Percentiles rank a stretch among this genome's conserved stretches.
These are phyloP conservation scores for Vanrija pseudolonga DNA, from an alignment of 1,284 basidiomycete genomes.

Conservation along the genomic window DNA sequence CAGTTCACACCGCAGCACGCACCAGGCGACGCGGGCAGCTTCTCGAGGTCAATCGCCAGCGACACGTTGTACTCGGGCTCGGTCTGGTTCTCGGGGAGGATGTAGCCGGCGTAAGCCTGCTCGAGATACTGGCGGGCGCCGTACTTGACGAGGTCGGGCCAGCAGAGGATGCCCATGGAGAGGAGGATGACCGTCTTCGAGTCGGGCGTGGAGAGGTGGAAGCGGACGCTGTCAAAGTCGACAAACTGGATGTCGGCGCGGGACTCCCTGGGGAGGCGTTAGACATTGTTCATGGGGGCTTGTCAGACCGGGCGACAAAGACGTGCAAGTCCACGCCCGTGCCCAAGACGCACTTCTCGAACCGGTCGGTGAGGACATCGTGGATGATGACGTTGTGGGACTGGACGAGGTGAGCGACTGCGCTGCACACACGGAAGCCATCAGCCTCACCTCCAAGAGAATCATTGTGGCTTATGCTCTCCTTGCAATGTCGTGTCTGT, in stretches of 20 bases:
- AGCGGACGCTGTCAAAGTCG: constrained; percentile 95
- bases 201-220: constrained; percentile 83
- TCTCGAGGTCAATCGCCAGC: constrained; percentile 80
- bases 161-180: constrained; percentile 97
- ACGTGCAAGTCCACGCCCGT: background rate
- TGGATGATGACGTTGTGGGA: constrained; percentile 89
- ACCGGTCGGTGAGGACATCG: constrained; percentile 84
- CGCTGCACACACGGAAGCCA: background rate
- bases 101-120: constrained; percentile 76
- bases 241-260: constrained; percentile 93
- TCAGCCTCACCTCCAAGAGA: constrained; percentile 60
- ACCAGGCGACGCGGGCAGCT: constrained; percentile 75
- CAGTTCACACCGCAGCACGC: constrained; percentile 42
- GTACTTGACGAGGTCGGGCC: constrained; percentile 85
- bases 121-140: constrained; percentile 78
- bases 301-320: background rate
- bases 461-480: constrained; percentile 55
- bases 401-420: constrained; percentile 49
- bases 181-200: constrained; percentile 73
- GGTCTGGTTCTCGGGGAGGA: constrained; percentile 46
- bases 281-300: background rate
- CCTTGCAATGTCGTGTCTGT: background rate
- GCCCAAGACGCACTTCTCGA: constrained; percentile 63
- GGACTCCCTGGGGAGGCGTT: constrained; percentile 62
- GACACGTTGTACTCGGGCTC: constrained; percentile 89